Conservation (phyloP, 306 rosid species). For the Cyclanthera cordifolia region DNA sequence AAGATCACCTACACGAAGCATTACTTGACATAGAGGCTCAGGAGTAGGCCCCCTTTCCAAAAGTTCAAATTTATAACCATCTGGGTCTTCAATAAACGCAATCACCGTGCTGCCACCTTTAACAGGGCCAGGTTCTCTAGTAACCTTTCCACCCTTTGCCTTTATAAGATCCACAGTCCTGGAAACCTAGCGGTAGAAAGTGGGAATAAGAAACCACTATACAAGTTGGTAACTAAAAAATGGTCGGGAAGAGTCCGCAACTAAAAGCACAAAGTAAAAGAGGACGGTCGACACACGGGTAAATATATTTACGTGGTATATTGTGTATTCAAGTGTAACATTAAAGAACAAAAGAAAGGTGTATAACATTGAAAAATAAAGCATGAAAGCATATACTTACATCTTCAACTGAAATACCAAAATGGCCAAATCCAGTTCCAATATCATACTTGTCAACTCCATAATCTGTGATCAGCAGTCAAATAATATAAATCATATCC, state of each 20-base stretch:
- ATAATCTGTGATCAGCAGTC: constrained; percentile 47
- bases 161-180: constrained; percentile 69
- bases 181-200: constrained; percentile 44
- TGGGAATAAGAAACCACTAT: background rate
- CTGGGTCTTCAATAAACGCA: constrained; percentile 85
- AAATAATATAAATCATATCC: constrained; percentile 13
- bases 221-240: background rate
- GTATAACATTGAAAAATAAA: background rate
- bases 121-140: constrained; percentile 71
- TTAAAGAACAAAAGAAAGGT: too few relatives aligned
- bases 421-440: constrained; percentile 75
- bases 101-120: constrained; percentile 49
- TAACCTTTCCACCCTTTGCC: constrained; percentile 83
- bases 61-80: constrained; percentile 82
- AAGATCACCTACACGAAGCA: constrained; percentile 94
- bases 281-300: background rate
- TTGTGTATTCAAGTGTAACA: background rate
- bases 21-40: constrained; percentile 89
- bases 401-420: constrained; percentile 85
- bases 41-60: constrained; percentile 77
- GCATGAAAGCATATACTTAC: constrained; percentile 27
- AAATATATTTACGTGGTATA: background rate
- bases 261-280: background rate
- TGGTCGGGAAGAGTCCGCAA: background rate
- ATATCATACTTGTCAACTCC: constrained; percentile 73